These are phyloP conservation scores for Kodamaea neixiangensis DNA, from an alignment of 805 yeast species.

Conservation along the genomic window DNA sequence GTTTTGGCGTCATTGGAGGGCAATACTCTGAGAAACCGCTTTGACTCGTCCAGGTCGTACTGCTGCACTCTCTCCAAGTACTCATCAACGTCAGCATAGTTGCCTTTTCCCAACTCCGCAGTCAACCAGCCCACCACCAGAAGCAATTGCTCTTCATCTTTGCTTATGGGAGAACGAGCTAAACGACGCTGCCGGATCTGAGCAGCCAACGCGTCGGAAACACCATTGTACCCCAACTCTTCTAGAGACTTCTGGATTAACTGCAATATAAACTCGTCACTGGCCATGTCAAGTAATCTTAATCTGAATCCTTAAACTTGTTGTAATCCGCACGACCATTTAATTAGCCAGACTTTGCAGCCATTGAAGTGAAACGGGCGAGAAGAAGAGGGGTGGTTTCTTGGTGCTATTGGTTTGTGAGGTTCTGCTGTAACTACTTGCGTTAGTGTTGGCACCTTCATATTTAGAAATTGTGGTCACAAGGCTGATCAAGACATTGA, in stretches of 20 bases:
- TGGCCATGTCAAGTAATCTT: neutral
- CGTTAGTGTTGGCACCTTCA: too few species aligned
- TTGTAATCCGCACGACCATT: too few species aligned
- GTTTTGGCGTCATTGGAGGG: conserved; percentile 10
- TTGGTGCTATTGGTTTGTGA: too few species aligned
- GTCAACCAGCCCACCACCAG: conserved; percentile 21
- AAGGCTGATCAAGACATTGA: too few species aligned
- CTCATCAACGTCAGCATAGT: conserved; percentile 17
- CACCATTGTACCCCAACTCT: conserved; percentile 31
- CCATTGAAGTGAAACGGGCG: too few species aligned
- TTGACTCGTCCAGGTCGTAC: neutral
- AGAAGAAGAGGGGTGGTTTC: too few species aligned
- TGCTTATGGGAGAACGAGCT: neutral
- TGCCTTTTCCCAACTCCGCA: conserved; percentile 15
- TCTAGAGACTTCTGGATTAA: conserved; percentile 30
- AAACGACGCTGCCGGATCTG: conserved; percentile 12
- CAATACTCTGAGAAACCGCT: conserved; percentile 7
- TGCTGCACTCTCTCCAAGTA: conserved; percentile 13
- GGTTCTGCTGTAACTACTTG: too few species aligned
- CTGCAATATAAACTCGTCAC: conserved; percentile 28
- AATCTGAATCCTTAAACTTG: too few species aligned
- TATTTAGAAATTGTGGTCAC: too few species aligned
- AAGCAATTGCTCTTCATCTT: conserved; percentile 8
- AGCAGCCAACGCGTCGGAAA: conserved; percentile 23
- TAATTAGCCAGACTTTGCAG: too few species aligned